Evolutionary conservation across 805 yeast species (phyloP).

Genomic region (Saturnispora zaruensis): DNA sequence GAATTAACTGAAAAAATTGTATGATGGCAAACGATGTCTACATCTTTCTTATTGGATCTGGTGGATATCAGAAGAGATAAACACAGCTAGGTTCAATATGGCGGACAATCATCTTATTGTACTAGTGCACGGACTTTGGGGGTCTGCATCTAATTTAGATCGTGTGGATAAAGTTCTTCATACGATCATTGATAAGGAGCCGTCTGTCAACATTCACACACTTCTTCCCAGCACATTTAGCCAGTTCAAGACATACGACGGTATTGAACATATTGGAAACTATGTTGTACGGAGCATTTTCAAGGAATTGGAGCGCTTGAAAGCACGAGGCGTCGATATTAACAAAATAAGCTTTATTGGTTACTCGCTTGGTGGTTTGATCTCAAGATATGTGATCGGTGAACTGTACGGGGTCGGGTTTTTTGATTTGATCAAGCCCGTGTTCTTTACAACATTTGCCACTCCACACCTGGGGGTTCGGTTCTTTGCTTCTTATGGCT

Average conservation of each 20-base stretch:
- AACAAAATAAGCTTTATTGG: conserved; percentile 68
- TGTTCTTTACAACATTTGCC: conserved; percentile 59
- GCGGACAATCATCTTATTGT: conserved; percentile 49
- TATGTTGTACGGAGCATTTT: conserved; percentile 61
- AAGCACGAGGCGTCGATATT: conserved; percentile 25
- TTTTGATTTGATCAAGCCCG: conserved; percentile 54
- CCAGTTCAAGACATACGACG: conserved; percentile 76
- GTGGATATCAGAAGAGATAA: not conserved
- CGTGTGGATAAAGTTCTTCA: conserved; percentile 37
- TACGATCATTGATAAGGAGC: conserved; percentile 25
- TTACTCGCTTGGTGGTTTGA: conserved; percentile 83
- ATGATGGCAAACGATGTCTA: not conserved
- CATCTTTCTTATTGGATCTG: not conserved
- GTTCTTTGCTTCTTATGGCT: conserved; percentile 33
- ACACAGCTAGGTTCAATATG: not conserved
- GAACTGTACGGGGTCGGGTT: conserved; percentile 40
- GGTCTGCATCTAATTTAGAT: conserved; percentile 51
- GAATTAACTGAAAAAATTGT: not conserved
- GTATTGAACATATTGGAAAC: conserved; percentile 64
- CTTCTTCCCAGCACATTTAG: conserved; percentile 53
- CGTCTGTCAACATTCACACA: conserved; percentile 26
- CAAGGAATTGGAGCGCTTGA: conserved; percentile 30
- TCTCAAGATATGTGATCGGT: conserved; percentile 65
- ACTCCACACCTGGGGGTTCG: conserved; percentile 67
- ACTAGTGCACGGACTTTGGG: conserved; percentile 74